These are phyloP conservation scores for Sordariomycetes sp. DNA, from an alignment of 2,329 filamentous ascomycete species.

Conservation along the genomic window DNA sequence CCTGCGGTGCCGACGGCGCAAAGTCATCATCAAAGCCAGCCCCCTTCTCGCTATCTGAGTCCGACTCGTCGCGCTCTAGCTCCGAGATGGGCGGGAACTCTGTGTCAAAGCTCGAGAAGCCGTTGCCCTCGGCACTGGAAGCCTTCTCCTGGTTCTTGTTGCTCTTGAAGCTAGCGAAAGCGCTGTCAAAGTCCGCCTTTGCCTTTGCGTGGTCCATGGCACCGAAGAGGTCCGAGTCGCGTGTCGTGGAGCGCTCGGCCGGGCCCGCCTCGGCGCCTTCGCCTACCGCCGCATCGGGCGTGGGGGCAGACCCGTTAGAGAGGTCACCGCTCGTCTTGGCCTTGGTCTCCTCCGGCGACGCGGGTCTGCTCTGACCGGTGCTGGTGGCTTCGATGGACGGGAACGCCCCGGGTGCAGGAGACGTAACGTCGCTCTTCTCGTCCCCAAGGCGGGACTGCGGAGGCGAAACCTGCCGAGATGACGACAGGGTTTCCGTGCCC, in stretches of 20 bases:
- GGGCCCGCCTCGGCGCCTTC: constrained; percentile 5
- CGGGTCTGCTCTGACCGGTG: constrained; percentile 25
- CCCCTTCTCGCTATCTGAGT: constrained; percentile 63
- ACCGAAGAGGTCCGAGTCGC: constrained; percentile 33
- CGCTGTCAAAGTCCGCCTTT: constrained; percentile 75
- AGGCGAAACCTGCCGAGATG: constrained; percentile 66
- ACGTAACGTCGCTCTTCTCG: constrained; percentile 5
- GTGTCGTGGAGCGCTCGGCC: neutral
- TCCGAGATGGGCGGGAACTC: constrained; percentile 95
- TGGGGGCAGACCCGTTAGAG: constrained; percentile 5
- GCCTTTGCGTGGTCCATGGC: constrained; percentile 42
- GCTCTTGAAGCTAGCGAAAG: constrained; percentile 62
- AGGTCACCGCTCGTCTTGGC: constrained; percentile 1
- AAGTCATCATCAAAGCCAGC: constrained; percentile 87
- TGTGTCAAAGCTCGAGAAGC: constrained; percentile 43
- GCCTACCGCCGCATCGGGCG: neutral
- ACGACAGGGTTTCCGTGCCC: constrained; percentile 55
- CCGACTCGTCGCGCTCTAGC: constrained; percentile 66
- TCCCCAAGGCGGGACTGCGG: constrained; percentile 40
- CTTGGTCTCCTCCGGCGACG: constrained; percentile 11
- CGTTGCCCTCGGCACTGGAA: constrained; percentile 15
- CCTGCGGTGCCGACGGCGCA: constrained; percentile 44
- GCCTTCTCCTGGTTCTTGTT: constrained; percentile 36
- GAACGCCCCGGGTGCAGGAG: constrained; percentile 2
- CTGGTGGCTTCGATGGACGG: constrained; percentile 1